Base-by-base conservation (phyloP, 2,329 filamentous ascomycete genomes). In the Ophiostoma quercus region DNA sequence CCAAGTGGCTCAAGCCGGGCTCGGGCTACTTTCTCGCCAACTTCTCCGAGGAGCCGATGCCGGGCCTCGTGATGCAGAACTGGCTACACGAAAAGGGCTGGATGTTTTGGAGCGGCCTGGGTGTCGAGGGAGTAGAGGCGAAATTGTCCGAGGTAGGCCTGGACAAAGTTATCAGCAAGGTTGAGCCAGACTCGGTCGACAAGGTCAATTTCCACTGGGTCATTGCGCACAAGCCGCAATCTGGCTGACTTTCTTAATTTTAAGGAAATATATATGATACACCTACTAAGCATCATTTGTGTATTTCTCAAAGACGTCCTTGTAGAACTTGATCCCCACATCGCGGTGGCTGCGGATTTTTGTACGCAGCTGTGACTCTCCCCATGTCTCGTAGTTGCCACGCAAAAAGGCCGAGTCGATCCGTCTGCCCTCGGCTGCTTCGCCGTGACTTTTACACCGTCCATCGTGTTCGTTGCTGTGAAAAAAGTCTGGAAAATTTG, bases 341-440 rank as follows among this genome's bases (percentile, higher is more conserved):
- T 82, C 79, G 2, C 80, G 77, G 75, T 85, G 84, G 69, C 83
- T 85, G 14, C 83, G 77, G 12, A 85, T 79, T 75, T 86, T 86
- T 1, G 83, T 86, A 69, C 84, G 77, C 57, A 86, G 74, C 76
- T 85, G 83, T 6, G 82, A 80, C 75, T 85, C 84, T 0, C 84
- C 84, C 83, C 84, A 85, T 0, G 84, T 85, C 68, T 84, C 80
- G 71, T 85, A 85, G 54, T 78, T 79, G 0, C 83, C 83, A 14
- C 76, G 78, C 47, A 84, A 73, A 70, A 86, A 86, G 0, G 82
- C 77, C 43, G 83, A 84, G 71, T 85, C 84, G 63, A 86, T 78
- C 9, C 73, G 74, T 5, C 72, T 73, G 22, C 51, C 22, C 12
- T 57, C 51, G 2, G 9, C 11, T 16, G 51, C 51, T 25, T 57